Base-by-base conservation (phyloP, 2,329 filamentous ascomycete genomes). In the Chrysoporthe deuterocubensis region DNA sequence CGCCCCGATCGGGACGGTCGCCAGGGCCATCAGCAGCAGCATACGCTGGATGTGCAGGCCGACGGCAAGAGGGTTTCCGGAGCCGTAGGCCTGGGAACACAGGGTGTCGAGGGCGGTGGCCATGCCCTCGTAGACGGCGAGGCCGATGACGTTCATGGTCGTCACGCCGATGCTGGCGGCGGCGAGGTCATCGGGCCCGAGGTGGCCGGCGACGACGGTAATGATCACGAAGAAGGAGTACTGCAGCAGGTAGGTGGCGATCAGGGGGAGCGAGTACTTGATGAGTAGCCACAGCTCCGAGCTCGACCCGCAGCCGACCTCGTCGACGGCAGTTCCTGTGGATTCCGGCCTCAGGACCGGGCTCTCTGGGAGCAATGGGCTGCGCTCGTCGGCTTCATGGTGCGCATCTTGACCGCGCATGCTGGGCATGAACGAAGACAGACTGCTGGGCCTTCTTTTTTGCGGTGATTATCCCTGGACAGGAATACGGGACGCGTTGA, bases 11-110 rank as follows among this genome's bases (percentile, higher is more conserved):
- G 84, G 85, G 18, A 86, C 70, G 1, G 80, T 79, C 7, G 80
- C 77, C 21, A 84, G 71, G 8, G 80, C 71, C 79, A 86, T 84
- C 40, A 86, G 75, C 16, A 85, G 71, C 7, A 84, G 72, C 82
- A 86, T 87, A 3, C 83, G 80, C 70, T 86, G 85, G 0, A 86
- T 75, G 65, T 87, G 83, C 46, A 87, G 69, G 0, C 85, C 85
- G 18, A 87, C 84, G 18, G 80, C 79, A 11, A 77, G 75, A 52
- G 79, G 78, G 62, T 81, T 81, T 0, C 83, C 83, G 14, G 82
- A 81, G 21, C 83, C 83, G 73, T 84, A 85, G 1, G 83, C 81
- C 71, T 85, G 83, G 37, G 83, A 80, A 69, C 83, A 85, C 3
- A 85, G 74, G 0, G 83, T 85, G 70, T 85, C 83, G 32, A 85